These are phyloP conservation scores for Rubia tinctorum DNA, from an alignment of 305 asterid species.

Conservation along the genomic window DNA sequence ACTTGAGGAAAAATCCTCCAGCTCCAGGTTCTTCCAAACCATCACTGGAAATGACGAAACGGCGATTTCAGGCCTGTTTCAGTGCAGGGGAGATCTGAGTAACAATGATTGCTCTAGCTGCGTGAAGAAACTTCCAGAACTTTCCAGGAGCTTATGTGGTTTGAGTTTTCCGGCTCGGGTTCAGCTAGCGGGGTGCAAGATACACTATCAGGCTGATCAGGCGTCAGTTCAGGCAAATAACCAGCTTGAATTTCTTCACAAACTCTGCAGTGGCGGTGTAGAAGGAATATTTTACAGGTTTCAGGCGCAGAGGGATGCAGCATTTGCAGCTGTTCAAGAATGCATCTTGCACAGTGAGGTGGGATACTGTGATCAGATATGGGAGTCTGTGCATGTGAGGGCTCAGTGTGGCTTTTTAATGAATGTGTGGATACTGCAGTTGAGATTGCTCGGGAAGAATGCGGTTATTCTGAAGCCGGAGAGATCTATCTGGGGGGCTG, in stretches of 20 bases:
- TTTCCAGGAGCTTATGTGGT: constrained; percentile 38
- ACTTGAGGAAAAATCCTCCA: constrained; percentile 37
- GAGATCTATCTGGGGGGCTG: constrained; percentile 61
- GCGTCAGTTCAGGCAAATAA: constrained; percentile 15
- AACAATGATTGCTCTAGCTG: constrained; percentile 46
- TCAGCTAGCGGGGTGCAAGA: constrained; percentile 63
- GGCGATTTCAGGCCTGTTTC: constrained; percentile 52
- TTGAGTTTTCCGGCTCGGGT: constrained; percentile 43
- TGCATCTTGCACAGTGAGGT: constrained; percentile 32
- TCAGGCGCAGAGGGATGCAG: constrained; percentile 41
- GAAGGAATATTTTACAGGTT: constrained; percentile 23
- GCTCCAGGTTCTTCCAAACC: constrained; percentile 47
- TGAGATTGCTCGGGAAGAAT: constrained; percentile 44
- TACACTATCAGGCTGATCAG: constrained; percentile 43
- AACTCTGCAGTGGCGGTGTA: constrained; percentile 39
- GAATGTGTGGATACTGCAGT: constrained; percentile 47
- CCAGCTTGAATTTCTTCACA: constrained; percentile 36
- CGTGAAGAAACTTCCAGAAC: constrained; percentile 29
- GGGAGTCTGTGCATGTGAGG: constrained; percentile 32
- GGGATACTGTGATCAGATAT: constrained; percentile 47
- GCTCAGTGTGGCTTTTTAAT: constrained; percentile 66
- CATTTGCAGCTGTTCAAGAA: constrained; percentile 45
- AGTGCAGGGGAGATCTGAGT: constrained; percentile 47
- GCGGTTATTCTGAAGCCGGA: constrained; percentile 49
- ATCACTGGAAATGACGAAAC: constrained; percentile 33